Conservation (phyloP, 306 rosid genomes). For the Alnus rubra region DNA sequence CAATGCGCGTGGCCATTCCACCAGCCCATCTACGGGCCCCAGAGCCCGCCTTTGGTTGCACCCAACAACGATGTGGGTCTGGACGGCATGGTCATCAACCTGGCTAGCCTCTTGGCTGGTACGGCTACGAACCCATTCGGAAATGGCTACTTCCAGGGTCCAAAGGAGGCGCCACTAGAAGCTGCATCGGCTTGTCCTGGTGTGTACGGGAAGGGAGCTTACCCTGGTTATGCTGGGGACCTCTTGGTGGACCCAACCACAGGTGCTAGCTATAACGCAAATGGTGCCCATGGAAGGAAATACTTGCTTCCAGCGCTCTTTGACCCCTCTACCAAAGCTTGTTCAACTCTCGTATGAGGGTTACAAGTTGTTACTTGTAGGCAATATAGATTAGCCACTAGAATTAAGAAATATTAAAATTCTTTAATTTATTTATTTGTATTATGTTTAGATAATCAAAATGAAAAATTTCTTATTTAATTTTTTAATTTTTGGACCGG, state of each 20-base stretch:
- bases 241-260: conserved; percentile 48
- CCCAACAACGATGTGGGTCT: conserved; percentile 75
- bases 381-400: conserved; percentile 12
- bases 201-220: conserved; percentile 64
- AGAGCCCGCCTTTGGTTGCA: conserved; percentile 41
- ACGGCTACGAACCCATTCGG: conserved; percentile 71
- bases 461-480: background rate
- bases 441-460: background rate
- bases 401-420: conserved; percentile 31
- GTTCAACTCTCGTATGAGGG: conserved; percentile 54
- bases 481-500: too few species aligned
- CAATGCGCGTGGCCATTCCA: conserved; percentile 83
- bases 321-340: conserved; percentile 51
- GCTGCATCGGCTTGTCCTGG: conserved; percentile 69
- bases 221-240: conserved; percentile 63
- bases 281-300: conserved; percentile 58
- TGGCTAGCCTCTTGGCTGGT: conserved; percentile 68
- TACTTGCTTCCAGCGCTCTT: conserved; percentile 64
- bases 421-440: conserved; percentile 35
- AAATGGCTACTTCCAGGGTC: conserved; percentile 66
- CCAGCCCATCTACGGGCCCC: conserved; percentile 64
- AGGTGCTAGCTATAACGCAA: conserved; percentile 63
- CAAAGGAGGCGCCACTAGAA: conserved; percentile 58
- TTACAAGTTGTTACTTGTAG: background rate
- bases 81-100: conserved; percentile 62